phyloP scores from a whole-genome alignment of 345 rosid species.

The Rhodomyrtus tomentosa region DNA sequence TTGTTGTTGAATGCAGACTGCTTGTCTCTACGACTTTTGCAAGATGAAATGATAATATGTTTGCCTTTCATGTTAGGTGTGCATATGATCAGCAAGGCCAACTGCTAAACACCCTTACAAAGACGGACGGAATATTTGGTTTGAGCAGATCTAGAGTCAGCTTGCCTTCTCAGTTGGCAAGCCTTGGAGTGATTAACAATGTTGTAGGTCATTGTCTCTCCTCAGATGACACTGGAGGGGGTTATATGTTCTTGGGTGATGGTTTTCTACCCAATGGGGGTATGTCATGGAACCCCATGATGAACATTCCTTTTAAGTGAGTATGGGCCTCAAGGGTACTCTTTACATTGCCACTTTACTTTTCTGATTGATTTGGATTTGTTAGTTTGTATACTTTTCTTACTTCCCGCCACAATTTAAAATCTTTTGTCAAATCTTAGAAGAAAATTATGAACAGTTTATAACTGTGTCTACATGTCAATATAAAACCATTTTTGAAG shows the following conservation, averaged over 20 bases:
- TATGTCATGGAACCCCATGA: constrained; percentile 82
- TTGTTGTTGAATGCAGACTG: neutral
- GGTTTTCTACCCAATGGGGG: constrained; percentile 66
- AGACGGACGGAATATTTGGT: constrained; percentile 90
- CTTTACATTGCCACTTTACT: neutral
- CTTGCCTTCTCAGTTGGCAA: constrained; percentile 90
- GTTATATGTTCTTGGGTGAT: constrained; percentile 86
- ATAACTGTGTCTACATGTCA: neutral
- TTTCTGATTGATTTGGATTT: neutral
- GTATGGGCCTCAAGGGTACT: constrained; percentile 11
- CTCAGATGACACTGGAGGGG: constrained; percentile 40
- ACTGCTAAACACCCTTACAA: constrained; percentile 52
- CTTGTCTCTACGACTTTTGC: neutral
- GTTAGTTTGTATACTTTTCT: neutral
- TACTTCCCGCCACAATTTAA: neutral
- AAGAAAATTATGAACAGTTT: neutral
- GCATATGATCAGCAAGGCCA: constrained; percentile 94
- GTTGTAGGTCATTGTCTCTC: constrained; percentile 87
- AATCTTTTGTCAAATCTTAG: neutral
- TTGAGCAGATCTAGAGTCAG: constrained; percentile 76
- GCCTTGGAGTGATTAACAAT: constrained; percentile 64
- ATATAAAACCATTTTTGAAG: neutral
- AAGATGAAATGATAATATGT: neutral
- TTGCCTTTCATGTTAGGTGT: constrained; percentile 39
- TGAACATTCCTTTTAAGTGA: constrained; percentile 44